Evolutionary conservation across 257 asterid species (phyloP), one percentile per base, ranked within the genome.

Genomic region (Pogostemon cablin): DNA sequence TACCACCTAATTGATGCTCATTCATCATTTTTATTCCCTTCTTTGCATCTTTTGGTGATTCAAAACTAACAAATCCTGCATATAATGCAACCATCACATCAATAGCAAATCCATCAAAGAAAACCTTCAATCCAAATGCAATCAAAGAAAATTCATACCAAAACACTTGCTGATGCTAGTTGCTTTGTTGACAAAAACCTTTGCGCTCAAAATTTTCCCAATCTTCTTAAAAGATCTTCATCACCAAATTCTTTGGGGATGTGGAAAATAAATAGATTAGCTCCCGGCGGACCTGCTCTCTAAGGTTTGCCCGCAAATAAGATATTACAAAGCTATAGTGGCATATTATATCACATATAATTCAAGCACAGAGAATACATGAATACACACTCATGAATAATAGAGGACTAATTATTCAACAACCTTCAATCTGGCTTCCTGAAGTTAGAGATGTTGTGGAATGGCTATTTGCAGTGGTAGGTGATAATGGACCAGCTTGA

Each of bases 61-160:
- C 97, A 32, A 83, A 93, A 76, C 98, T 93, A n/a, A 93, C 95
- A 71, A 93, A 93, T 65, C 98, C 98, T 93, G 89, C 77, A 80
- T 20, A 20, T 20, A 20, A 20, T 20, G 25, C 25, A 20, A 0
- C 25, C 25, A 20, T 20, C 25, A 20, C 25, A 20, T 20, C 25
- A 20, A 20, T 20, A 20, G 25, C 25, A 20, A 20, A 20, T 20
- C 25, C 25, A 20, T 20, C 25, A 20, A 20, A 20, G 25, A 20
- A 20, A 20, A 20, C 25, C 25, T 20, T 20, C 25, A 0, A 20
- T 20, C 25, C 25, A 20, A 20, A 20, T 20, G 25, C 7, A 32
- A 72, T 20, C 38, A 37, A 41, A 50, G 47, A 73, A 71, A 62
- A 49, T 68, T 70, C 40, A 52, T 90, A 93, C 98, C 98, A 53